Conservation (phyloP, 192 early-diverging fungal species). For the Oehlia diaphana region DNA sequence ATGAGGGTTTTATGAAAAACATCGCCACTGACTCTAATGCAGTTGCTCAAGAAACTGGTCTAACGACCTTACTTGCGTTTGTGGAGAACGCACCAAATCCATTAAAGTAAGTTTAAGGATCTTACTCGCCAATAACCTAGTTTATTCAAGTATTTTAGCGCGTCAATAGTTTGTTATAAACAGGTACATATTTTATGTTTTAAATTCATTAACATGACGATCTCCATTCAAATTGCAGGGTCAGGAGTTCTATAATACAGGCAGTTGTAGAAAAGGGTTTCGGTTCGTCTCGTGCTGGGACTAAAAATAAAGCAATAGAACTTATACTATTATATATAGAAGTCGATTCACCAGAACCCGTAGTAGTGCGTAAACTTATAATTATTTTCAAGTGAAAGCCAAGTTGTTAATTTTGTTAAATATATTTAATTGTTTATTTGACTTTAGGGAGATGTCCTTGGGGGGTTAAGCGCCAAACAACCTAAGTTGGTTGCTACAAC, state of each 20-base stretch:
- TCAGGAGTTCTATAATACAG: conserved; percentile 68
- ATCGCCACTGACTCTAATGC: conserved; percentile 86
- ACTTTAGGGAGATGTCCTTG: conserved; percentile 70
- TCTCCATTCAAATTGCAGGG: conserved; percentile 40
- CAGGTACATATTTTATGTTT: neutral
- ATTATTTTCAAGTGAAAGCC: neutral
- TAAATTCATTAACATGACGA: too few species aligned
- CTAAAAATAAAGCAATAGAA: conserved; percentile 76
- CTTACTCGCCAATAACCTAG: neutral
- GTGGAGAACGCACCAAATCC: conserved; percentile 82
- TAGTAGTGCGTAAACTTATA: conserved; percentile 64
- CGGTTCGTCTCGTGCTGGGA: conserved; percentile 76
- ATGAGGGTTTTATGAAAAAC: conserved; percentile 72
- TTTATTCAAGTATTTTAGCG: conserved; percentile 11
- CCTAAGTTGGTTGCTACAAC: conserved; percentile 87
- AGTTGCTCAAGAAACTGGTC: conserved; percentile 85
- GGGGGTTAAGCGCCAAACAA: conserved; percentile 82
- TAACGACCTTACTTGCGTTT: conserved; percentile 74
- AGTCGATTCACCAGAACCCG: conserved; percentile 79
- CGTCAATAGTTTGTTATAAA: neutral
- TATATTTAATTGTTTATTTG: neutral
- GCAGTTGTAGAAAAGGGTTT: conserved; percentile 87
- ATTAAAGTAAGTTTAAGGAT: conserved; percentile 47
- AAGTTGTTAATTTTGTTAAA: neutral
- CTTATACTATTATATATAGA: conserved; percentile 86